Base-by-base conservation (phyloP, 306 rosid genomes). In the Corylus avellana region DNA sequence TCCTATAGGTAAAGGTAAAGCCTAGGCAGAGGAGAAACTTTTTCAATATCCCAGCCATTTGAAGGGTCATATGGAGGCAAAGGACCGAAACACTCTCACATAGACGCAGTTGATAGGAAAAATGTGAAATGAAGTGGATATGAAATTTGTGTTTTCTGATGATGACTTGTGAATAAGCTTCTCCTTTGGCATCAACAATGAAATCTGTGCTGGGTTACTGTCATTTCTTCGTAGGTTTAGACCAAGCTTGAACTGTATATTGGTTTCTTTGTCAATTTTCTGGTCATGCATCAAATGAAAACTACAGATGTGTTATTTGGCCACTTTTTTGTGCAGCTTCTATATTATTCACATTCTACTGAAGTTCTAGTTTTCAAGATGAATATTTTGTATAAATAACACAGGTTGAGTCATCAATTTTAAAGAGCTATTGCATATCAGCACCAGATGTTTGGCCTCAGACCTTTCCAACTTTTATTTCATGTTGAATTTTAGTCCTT, bases 111-210 rank as follows among this genome's bases (percentile, higher is more conserved):
- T 6, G 14, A 29, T 16, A 13, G 64, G 7, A 67, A 39, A 39
- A 39, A 3, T 67, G 8, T 7, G 27, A 67, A 67, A 18, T 39
- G 7, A 67, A 67, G 17, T 39, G 72, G 72, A 39, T 67, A 3
- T 67, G 27, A 67, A 67, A 39, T 67, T n/a, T 39, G 13, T 67
- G 72, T 48, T 67, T 67, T 67, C 72, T 39, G 12, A 67, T 39
- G 14, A 39, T 2, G 27, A 67, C 27, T 39, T 13, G 72, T 8
- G 72, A 39, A 67, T 67, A 18, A 8, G 50, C 51, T 48, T 48
- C 12, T 9, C 11, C 12, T 48, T 48, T 1, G 51, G 51, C 51
- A 48, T 48, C 51, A 48, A 6, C 12, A 11, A 8, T 48, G 12
- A 48, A 48, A 48, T 8, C 51, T 8, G 51, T 48, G 51, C 51